Conservation (phyloP, 352 stramenopile genomes). For the Pythium diclinum region DNA sequence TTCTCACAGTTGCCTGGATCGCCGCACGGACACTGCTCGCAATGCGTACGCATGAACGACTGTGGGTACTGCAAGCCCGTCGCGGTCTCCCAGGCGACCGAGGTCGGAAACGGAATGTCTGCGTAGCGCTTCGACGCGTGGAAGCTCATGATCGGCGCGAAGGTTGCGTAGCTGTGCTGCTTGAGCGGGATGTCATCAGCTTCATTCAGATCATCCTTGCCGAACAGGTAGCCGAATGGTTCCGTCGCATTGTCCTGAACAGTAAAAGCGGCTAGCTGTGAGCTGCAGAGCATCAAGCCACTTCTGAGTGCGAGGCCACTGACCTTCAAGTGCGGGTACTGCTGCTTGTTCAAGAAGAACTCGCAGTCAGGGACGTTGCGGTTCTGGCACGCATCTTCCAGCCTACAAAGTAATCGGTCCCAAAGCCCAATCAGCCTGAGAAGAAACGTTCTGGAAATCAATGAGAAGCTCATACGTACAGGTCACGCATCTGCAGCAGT, state of each 20-base stretch:
- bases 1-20: constrained; percentile 71
- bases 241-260: constrained; percentile 91
- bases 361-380: constrained; percentile 97
- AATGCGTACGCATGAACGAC: constrained; percentile 88
- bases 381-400: constrained; percentile 94
- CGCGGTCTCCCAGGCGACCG: constrained; percentile 93
- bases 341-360: constrained; percentile 99
- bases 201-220: constrained; percentile 95
- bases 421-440: background rate
- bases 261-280: background rate
- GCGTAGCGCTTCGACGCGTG: constrained; percentile 91
- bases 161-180: constrained; percentile 88
- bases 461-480: constrained; percentile 42
- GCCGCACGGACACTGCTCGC: constrained; percentile 65
- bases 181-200: constrained; percentile 92
- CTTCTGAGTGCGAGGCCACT: background rate
- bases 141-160: constrained; percentile 97
- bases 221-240: constrained; percentile 98
- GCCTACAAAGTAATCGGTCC: constrained; percentile 26
- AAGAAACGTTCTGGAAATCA: background rate
- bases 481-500: constrained; percentile 94
- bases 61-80: constrained; percentile 90
- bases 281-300: constrained; percentile 10
- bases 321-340: constrained; percentile 98
- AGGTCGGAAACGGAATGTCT: constrained; percentile 98